These are phyloP conservation scores for Darksidea phi DNA, from an alignment of 495 filamentous ascomycete species.

Conservation along the genomic window DNA sequence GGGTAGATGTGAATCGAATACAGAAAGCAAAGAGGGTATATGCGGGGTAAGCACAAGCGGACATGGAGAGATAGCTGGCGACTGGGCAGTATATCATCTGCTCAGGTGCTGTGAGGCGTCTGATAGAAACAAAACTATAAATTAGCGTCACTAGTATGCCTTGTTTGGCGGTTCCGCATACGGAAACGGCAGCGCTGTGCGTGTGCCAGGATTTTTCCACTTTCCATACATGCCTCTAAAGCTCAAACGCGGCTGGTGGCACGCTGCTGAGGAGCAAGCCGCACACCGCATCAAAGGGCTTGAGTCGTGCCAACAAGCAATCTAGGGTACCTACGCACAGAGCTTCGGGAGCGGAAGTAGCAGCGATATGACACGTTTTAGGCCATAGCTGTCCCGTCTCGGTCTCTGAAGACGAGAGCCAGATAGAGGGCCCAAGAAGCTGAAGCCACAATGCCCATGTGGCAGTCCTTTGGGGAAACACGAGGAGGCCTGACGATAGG, in stretches of 20 bases:
- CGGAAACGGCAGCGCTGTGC: conserved; percentile 27
- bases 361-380: background rate
- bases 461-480: conserved; percentile 7
- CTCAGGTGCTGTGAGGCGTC: conserved; percentile 19
- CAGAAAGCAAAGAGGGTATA: too few relatives aligned
- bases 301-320: conserved; percentile 15
- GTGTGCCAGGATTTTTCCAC: conserved; percentile 19
- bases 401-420: conserved; percentile 1
- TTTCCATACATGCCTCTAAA: background rate
- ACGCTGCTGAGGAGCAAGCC: conserved; percentile 14
- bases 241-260: conserved; percentile 21
- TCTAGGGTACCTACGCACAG: conserved; percentile 11
- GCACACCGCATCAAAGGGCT: conserved; percentile 12
- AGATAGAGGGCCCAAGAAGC: background rate
- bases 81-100: conserved; percentile 14
- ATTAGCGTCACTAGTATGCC: conserved; percentile 25
- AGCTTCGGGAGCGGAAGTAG: conserved; percentile 1
- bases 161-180: conserved; percentile 6
- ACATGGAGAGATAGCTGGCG: conserved; percentile 9
- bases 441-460: conserved; percentile 1
- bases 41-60: background rate
- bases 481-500: conserved; percentile 13
- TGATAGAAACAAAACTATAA: conserved; percentile 18
- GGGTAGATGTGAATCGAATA: too few relatives aligned
- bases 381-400: background rate